These are phyloP conservation scores for Psidium friedrichsthalianum DNA, from an alignment of 345 rosid genomes.

Conservation along the genomic window DNA sequence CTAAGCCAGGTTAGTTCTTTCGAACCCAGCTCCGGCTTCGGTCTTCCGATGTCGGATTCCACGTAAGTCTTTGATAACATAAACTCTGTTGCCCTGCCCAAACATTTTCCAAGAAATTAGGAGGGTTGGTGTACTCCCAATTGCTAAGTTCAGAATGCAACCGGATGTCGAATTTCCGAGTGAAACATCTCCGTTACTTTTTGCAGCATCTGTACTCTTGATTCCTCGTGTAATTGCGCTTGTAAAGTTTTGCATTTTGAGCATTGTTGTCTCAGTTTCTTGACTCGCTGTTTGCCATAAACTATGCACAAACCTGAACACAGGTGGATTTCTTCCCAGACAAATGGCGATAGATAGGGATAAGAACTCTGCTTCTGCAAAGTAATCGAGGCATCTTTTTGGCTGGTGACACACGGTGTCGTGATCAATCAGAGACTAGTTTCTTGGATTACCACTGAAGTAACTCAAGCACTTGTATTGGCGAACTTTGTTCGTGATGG, in stretches of 20 bases:
- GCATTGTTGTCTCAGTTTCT: background rate
- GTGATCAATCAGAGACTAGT: background rate
- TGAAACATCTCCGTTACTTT: background rate
- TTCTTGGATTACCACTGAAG: background rate
- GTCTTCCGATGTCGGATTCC: background rate
- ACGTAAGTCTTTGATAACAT: background rate
- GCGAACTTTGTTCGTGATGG: background rate
- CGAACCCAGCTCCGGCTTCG: background rate
- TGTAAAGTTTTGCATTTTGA: background rate
- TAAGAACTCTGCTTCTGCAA: constrained; percentile 12
- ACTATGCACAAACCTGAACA: background rate
- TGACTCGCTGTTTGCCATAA: background rate
- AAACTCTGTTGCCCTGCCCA: background rate
- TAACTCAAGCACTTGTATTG: background rate
- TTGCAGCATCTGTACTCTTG: background rate
- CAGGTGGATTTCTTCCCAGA: constrained; percentile 37
- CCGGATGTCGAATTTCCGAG: background rate
- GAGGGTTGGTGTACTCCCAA: background rate
- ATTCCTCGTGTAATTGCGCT: background rate
- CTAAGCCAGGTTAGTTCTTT: constrained; percentile 51
- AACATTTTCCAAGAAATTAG: background rate
- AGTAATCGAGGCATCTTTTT: constrained; percentile 9
- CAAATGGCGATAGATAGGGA: constrained; percentile 15
- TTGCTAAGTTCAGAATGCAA: background rate
- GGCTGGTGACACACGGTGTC: background rate